A percentile compares a stretch with the other conserved stretches of the same genome.
Evolutionary conservation across 192 early-diverging fungal species (phyloP).

Genomic region (Mortierella antarctica): DNA sequence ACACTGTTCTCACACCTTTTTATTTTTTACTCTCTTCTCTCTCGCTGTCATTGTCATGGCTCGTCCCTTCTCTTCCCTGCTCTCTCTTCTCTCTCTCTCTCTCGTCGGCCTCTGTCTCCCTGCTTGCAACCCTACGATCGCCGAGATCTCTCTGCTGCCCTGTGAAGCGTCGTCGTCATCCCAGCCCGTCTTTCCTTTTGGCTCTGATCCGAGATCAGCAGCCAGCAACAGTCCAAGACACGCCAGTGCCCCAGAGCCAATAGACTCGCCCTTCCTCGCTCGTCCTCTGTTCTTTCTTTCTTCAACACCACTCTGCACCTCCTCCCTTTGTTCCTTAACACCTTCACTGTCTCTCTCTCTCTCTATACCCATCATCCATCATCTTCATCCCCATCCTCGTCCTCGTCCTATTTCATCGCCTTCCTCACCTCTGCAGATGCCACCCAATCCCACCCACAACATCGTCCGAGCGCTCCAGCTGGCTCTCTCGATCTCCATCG

Average conservation of each 20-base stretch:
- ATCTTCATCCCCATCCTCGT: not conserved
- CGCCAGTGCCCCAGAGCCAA: not conserved
- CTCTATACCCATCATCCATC: no score
- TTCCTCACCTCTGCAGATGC: constrained; percentile 1
- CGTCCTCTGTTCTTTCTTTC: not conserved
- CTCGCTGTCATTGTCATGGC: not conserved
- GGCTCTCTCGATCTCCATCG: constrained; percentile 15
- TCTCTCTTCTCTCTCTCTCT: not conserved
- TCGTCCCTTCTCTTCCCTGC: not conserved
- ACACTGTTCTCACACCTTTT: not conserved
- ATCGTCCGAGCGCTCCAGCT: constrained; percentile 27
- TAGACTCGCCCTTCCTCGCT: not conserved
- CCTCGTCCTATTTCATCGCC: not conserved
- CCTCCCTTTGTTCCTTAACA: not conserved
- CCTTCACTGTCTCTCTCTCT: not conserved
- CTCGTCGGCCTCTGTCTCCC: not conserved
- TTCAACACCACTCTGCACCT: not conserved
- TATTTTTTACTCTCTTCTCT: not conserved
- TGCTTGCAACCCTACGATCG: no score
- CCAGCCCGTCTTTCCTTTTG: no score
- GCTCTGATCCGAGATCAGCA: no score
- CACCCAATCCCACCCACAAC: constrained; percentile 16
- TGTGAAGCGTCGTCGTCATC: no score
- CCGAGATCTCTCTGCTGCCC: no score
- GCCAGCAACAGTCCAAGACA: no score